Percentiles rank a stretch among this genome's conserved stretches.
phyloP scores from a whole-genome alignment of 768 basidiomycete species.

The Dacryopinax spathularia region DNA sequence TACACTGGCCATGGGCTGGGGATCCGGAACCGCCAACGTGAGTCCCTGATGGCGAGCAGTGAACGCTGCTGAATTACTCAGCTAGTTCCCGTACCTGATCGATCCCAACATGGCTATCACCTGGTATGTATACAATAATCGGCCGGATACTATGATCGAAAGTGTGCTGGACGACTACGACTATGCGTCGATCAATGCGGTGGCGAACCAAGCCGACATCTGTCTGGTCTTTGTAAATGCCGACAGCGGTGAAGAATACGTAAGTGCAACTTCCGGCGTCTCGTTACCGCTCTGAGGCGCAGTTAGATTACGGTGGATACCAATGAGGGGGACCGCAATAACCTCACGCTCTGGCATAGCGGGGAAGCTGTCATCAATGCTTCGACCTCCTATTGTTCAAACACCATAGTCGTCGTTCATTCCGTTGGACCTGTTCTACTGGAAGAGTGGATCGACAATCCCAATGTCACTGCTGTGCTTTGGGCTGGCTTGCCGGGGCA shows the following conservation, averaged over 20 bases:
- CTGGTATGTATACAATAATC: neutral
- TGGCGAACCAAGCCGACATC: slow-evolving; percentile 15
- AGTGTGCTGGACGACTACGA: slow-evolving; percentile 34
- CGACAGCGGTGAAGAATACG: slow-evolving; percentile 11
- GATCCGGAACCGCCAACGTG: neutral
- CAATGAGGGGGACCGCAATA: slow-evolving; percentile 16
- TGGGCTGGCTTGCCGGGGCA: slow-evolving; percentile 56
- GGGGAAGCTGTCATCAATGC: slow-evolving; percentile 11
- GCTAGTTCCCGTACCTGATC: neutral
- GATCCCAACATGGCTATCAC: neutral
- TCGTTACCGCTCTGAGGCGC: too few relatives aligned
- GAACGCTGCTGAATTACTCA: neutral
- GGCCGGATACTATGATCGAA: slow-evolving; percentile 29
- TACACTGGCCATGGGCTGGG: neutral
- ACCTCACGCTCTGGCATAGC: slow-evolving; percentile 12
- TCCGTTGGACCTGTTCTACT: slow-evolving; percentile 47
- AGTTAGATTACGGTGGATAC: slow-evolving; percentile 7
- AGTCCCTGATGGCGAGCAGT: neutral
- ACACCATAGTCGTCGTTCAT: slow-evolving; percentile 58
- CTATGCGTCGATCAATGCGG: slow-evolving; percentile 18
- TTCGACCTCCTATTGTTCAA: slow-evolving; percentile 18
- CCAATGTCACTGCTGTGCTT: slow-evolving; percentile 60
- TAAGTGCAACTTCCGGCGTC: too few relatives aligned
- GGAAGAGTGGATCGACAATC: slow-evolving; percentile 61
- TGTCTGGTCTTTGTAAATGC: slow-evolving; percentile 38